Base-by-base conservation (phyloP, 345 rosid species). In the Lepidium sativum region DNA sequence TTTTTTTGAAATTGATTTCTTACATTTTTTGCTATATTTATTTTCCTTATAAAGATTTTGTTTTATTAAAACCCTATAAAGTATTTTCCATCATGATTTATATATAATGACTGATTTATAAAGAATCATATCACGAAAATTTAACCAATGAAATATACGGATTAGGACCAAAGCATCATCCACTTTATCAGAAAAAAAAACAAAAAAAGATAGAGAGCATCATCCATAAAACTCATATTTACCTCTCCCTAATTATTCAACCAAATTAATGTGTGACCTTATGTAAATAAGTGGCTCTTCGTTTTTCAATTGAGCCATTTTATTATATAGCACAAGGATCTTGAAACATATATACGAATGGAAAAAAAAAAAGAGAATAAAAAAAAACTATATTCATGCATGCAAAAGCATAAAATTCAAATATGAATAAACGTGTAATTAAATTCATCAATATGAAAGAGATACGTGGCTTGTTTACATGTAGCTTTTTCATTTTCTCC, bases 351-450 rank as follows among this genome's bases (percentile, higher is more conserved):
- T 71, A 54, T 71, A 71, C 65, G 69, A 54, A 47, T 63, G 70
- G 49, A 48, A 45, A 40, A 47, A 23, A 47, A 23, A 25, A 12
- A 9, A 20, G 21, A 20, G 5, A 45, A 25, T 31, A 18, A 14
- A 4, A 25, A 15, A 49, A 16, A 10, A 39, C 21, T 47, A 6
- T 17, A 41, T 55, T 23, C 70, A 71, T 71, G 60, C 66, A 71
- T 49, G 54, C 66, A 32, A 71, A 58, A 57, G 76, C 65, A 71
- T 71, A 60, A 27, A 64, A 40, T 50, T 48, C 33, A 71, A 71
- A 71, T 61, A 55, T 48, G 69, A 63, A 47, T 47, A 63, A 49
- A 65, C 69, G 54, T 32, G 65, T 49, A 64, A 63, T 18, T 13
- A 56, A 53, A 47, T 11, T 20, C 40, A 21, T 35, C 17, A 55